Percentiles rank a stretch among this genome's conserved stretches.
Evolutionary conservation across 129 eudicot species (phyloP).

Genomic region (Artemisia tridentata): DNA sequence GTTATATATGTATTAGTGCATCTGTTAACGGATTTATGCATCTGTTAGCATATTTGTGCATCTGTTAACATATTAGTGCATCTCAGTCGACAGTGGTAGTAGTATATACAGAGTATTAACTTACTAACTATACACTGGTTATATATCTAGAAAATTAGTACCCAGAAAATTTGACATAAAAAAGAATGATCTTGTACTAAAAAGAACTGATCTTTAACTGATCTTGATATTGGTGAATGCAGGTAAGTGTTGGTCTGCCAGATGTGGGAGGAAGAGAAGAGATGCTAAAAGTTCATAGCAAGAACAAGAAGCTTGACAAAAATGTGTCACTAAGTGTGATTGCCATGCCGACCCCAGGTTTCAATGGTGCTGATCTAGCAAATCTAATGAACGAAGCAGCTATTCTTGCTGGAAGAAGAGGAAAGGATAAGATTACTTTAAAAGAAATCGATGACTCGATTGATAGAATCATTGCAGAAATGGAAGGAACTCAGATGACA

Average conservation of each 20-base stretch:
- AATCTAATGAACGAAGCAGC: slow-evolving; percentile 92
- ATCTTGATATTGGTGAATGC: neutral
- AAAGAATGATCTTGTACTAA: slow-evolving; percentile 4
- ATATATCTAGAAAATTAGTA: too few species aligned
- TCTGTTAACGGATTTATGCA: too few species aligned
- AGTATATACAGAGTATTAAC: too few species aligned
- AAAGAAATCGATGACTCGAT: slow-evolving; percentile 76
- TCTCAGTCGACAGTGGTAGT: too few species aligned
- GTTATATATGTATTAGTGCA: too few species aligned
- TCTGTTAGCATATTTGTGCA: too few species aligned
- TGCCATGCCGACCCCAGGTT: slow-evolving; percentile 83
- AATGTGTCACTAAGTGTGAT: slow-evolving; percentile 57
- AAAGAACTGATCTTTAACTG: slow-evolving; percentile 1
- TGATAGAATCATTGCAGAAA: slow-evolving; percentile 80
- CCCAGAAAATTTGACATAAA: slow-evolving; percentile 7
- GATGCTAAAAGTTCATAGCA: slow-evolving; percentile 71
- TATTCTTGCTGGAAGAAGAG: slow-evolving; percentile 84
- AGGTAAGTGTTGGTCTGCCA: slow-evolving; percentile 80
- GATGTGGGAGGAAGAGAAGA: slow-evolving; percentile 84
- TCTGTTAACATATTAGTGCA: too few species aligned
- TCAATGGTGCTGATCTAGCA: slow-evolving; percentile 88
- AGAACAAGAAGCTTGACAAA: slow-evolving; percentile 60
- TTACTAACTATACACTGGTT: too few species aligned
- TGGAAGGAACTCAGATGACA: slow-evolving; percentile 83
- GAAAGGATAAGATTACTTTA: slow-evolving; percentile 49